Evolutionary conservation across 257 asterid species (phyloP).

Genomic region (Capsicum rhomboideum): DNA sequence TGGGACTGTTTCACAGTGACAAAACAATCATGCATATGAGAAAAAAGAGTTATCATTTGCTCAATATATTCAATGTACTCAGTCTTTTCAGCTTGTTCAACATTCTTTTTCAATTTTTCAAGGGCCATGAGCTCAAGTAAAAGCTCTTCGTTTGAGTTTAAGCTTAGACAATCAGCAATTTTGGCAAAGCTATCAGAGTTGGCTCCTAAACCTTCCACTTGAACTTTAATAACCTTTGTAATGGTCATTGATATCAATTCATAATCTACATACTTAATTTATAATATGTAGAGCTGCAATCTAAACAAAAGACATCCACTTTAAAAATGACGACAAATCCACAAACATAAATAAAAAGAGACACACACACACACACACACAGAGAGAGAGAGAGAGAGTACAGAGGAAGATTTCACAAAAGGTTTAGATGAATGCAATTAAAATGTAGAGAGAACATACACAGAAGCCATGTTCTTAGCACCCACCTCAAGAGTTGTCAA

Average conservation of each 20-base stretch:
- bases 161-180: constrained; percentile 52
- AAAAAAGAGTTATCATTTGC: constrained; percentile 59
- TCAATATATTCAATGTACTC: constrained; percentile 62
- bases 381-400: background rate
- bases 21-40: constrained; percentile 73
- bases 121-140: constrained; percentile 82
- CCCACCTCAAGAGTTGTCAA: constrained; percentile 68
- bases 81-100: constrained; percentile 61
- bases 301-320: constrained; percentile 3
- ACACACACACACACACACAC: too few relatives aligned
- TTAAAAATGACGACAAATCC: background rate
- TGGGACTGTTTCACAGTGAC: constrained; percentile 61
- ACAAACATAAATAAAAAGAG: background rate
- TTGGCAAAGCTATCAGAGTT: constrained; percentile 52
- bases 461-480: constrained; percentile 3
- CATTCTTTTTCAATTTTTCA: constrained; percentile 77
- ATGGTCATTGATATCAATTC: constrained; percentile 37
- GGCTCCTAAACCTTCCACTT: constrained; percentile 57
- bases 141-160: constrained; percentile 73
- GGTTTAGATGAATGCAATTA: background rate
- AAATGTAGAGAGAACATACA: background rate
- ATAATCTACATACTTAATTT: constrained; percentile 44
- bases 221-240: constrained; percentile 49
- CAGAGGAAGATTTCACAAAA: background rate
- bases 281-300: constrained; percentile 42